Conservation (phyloP, 768 basidiomycete genomes). For the Brasilioporus rufonigricans region DNA sequence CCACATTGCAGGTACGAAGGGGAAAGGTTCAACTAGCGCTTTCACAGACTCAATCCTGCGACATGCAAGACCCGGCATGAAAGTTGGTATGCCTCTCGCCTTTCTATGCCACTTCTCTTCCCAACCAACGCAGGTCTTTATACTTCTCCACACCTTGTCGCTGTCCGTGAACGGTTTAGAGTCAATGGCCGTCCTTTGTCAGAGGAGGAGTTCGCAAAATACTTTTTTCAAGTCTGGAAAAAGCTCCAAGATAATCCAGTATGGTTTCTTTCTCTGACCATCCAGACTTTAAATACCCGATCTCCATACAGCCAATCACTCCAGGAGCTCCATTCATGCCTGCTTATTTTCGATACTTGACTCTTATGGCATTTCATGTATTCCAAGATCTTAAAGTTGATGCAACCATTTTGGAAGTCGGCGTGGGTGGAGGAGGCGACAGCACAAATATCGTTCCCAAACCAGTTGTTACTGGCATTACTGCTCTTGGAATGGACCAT, state of each 20-base stretch:
- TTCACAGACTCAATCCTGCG: constrained; percentile 87
- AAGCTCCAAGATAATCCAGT: constrained; percentile 68
- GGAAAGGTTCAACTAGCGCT: constrained; percentile 96
- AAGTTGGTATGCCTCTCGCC: constrained; percentile 59
- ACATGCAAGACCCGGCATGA: constrained; percentile 69
- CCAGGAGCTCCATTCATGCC: constrained; percentile 70
- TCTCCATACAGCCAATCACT: constrained; percentile 40
- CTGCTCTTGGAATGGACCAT: constrained; percentile 92
- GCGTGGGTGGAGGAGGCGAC: constrained; percentile 91
- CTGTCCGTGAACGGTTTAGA: constrained; percentile 93
- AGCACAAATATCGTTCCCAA: constrained; percentile 94
- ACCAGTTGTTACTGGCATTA: constrained; percentile 88
- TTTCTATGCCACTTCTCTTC: background rate
- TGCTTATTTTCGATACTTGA: constrained; percentile 91
- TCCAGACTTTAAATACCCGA: background rate
- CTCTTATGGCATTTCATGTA: constrained; percentile 87
- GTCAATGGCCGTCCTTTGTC: constrained; percentile 89
- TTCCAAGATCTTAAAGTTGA: constrained; percentile 82
- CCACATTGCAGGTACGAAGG: constrained; percentile 97
- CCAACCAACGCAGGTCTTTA: constrained; percentile 65
- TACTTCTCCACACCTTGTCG: constrained; percentile 94
- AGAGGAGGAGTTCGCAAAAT: constrained; percentile 83
- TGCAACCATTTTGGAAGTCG: constrained; percentile 93
- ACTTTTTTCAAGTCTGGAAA: constrained; percentile 98
- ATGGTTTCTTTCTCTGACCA: constrained; percentile 10